phyloP scores from a whole-genome alignment of 129 eudicot species.

The Glebionis coronaria region DNA sequence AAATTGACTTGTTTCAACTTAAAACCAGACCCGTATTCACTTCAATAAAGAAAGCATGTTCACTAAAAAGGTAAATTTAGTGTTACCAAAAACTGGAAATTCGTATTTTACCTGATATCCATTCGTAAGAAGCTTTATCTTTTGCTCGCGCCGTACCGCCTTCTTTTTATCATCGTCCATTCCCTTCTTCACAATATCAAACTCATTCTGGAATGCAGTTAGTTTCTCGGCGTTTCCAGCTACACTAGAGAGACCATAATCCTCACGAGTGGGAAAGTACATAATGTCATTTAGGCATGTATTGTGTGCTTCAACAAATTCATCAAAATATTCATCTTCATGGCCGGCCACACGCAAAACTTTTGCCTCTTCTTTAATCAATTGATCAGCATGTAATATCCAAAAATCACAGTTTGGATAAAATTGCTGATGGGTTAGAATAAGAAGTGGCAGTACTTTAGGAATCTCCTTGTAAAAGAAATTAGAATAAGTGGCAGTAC shows the following conservation, averaged over 20 bases:
- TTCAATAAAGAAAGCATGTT: neutral
- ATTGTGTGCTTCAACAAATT: conserved; percentile 79
- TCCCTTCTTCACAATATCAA: conserved; percentile 83
- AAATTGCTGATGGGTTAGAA: no score
- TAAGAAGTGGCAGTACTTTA: no score
- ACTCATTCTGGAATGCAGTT: conserved; percentile 76
- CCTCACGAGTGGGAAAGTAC: conserved; percentile 78
- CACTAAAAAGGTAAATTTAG: no score
- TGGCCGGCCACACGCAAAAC: conserved; percentile 73
- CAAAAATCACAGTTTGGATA: neutral
- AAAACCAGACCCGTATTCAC: neutral
- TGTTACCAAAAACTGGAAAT: neutral
- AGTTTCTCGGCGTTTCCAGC: conserved; percentile 85
- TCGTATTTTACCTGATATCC: conserved; percentile 72
- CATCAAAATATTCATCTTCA: conserved; percentile 67
- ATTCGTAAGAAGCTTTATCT: conserved; percentile 74
- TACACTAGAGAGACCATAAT: conserved; percentile 90
- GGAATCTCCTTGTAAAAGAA: no score
- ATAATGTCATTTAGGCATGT: conserved; percentile 78
- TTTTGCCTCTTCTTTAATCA: conserved; percentile 65
- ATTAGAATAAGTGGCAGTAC: no score
- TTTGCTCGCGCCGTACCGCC: conserved; percentile 81
- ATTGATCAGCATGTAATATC: conserved; percentile 59
- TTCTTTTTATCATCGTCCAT: conserved; percentile 95
- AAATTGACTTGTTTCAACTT: no score